phyloP scores from a whole-genome alignment of 23 red algal species.

The Gracilaria domingensis region DNA sequence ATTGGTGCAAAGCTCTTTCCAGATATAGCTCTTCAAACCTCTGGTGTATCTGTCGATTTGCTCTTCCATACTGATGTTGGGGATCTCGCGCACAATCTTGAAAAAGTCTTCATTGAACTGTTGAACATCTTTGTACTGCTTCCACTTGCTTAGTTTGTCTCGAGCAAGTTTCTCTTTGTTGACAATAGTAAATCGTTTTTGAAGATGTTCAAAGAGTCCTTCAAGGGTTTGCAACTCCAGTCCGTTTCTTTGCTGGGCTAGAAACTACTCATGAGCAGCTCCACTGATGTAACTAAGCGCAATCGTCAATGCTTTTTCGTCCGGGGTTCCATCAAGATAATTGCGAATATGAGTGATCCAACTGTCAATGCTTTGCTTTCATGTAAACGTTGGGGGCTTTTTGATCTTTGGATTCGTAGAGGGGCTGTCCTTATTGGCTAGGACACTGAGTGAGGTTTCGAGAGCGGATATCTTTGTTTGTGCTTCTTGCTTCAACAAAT shows the following conservation, averaged over 20 bases:
- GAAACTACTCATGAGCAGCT: background rate
- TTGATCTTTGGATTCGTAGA: conserved; percentile 25
- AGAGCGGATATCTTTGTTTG: too few species aligned
- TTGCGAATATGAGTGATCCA: conserved; percentile 24
- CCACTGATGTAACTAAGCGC: conserved; percentile 2
- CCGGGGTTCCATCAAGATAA: conserved; percentile 7
- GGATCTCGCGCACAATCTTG: background rate
- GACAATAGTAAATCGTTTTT: too few species aligned
- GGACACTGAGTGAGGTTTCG: background rate
- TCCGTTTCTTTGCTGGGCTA: background rate
- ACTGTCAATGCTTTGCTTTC: conserved; percentile 27
- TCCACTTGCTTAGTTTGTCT: background rate
- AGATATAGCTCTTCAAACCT: too few species aligned
- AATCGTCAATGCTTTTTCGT: background rate
- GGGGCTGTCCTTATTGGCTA: background rate
- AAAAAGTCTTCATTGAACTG: background rate
- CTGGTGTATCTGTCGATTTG: too few species aligned
- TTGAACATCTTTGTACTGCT: background rate
- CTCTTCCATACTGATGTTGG: too few species aligned
- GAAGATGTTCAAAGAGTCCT: too few species aligned
- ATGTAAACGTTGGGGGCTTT: background rate
- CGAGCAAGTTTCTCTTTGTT: too few species aligned
- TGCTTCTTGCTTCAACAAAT: too few species aligned
- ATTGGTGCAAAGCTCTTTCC: too few species aligned
- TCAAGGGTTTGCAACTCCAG: background rate